Evolutionary conservation across 2,329 filamentous ascomycete genomes (phyloP), one percentile per base, ranked within the genome.

Genomic region (Cladosporium cucumerinum): DNA sequence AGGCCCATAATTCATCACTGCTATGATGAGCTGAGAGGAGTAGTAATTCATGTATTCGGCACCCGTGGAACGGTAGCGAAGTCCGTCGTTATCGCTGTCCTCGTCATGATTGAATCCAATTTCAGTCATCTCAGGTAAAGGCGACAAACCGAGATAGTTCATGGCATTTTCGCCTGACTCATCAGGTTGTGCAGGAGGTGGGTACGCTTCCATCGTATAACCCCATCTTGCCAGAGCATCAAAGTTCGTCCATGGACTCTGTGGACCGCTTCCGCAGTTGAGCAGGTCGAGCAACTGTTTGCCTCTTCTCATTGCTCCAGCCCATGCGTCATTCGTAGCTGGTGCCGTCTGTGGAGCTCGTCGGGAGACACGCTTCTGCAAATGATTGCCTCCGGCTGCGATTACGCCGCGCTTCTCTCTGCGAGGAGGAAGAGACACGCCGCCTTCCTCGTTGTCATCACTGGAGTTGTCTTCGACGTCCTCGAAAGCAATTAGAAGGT

Each of bases 191-290:
- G n/a, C n/a, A 57, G n/a, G 1, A 6, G 28, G 18, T 34, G 12
- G 28, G 26, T 4, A 30, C 18, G 10, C 1, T 4, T 18, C 8
- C 3, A 30, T 30, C 23, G 46, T 57, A 64, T 57, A 64, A 30
- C 65, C 62, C 21, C 61, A 46, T 23, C 52, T 34, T 3, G 32
- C 34, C 21, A 67, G 48, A 25, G 61, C 63, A 14, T 57, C 52
- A 25, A 30, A 60, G 16, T 49, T n/a, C 2, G 54, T 65, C 66
- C 66, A 65, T 16, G 10, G 25, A 48, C 63, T 65, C 43, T 61
- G 48, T 57, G 26, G 30, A 28, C 18, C 28, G 36, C 23, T 30
- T 25, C 59, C 48, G 14, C 59, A 61, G 4, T 43, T 26, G 5
- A 61, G 48, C 59, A 61, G 18, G 10, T 61, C 59, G 28, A 61